Evolutionary conservation across 208 protist genomes (phyloP), one percentile per base, ranked within the genome.

Genomic region (Phytomonas francai): DNA sequence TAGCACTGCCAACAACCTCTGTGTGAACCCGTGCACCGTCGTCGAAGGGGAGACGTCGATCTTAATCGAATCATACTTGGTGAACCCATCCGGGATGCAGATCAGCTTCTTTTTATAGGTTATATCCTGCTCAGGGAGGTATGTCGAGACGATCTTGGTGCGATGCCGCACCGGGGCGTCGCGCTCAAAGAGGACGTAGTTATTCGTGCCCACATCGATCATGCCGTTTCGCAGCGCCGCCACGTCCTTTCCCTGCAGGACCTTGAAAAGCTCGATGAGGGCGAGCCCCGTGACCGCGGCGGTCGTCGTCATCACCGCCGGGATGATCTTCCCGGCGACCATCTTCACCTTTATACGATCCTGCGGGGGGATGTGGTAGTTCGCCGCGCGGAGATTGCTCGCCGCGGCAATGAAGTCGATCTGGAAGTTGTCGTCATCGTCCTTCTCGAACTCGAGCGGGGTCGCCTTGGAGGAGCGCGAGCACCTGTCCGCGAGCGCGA

Each of bases 291-390:
- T 96, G 11, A 99, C 98, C 5, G 98, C 72, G 25, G 99, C 98
- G 4, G 99, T 99, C 7, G 99, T 99, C 1, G 99, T 99, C 42
- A 98, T 97, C 73, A 99, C 99, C 19, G 99, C 99, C n/a, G 99
- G 99, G 67, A 99, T 99, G 76, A 99, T 99, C 74, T 98, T 98
- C 34, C 98, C 97, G 3, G 98, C 96, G 61, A 98, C 91, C 34
- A 92, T 76, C 72, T 97, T 98, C 59, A 94, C 94, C 67, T 94
- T 90, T 75, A 91, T 79, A 33, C 84, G 77, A 68, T 97, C 90
- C 27, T 83, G 84, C 30, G 85, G 81, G 8, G 93, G 82, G 63
- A 99, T 99, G 7, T 68, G 72, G 74, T 98, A 99, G 78, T 97
- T 97, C 6, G 28, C 62, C 8, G 97, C 97, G 29, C 97, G 80